Conservation (phyloP, 768 basidiomycete genomes). For the Russula dissimulans region DNA sequence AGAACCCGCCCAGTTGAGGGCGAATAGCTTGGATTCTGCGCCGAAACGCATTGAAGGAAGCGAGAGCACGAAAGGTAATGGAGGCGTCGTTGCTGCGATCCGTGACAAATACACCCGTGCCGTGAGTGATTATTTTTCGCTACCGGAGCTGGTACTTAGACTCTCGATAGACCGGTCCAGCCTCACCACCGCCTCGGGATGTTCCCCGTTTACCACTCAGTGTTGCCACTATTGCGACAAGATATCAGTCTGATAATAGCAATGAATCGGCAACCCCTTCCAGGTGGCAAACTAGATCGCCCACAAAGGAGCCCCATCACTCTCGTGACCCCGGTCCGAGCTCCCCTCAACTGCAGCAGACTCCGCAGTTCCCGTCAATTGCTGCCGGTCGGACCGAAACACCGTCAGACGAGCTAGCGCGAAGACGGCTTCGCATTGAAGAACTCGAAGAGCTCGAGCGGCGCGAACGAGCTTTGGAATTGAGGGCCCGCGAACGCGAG, state of each 20-base stretch:
- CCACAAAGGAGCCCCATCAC: constrained; percentile 2
- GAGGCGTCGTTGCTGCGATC: constrained; percentile 61
- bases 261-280: not conserved
- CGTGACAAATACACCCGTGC: constrained; percentile 49
- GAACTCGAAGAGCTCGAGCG: constrained; percentile 45
- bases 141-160: not conserved
- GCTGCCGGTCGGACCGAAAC: not conserved
- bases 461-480: constrained; percentile 47
- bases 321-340: constrained; percentile 12
- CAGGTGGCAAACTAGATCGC: constrained; percentile 1
- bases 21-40: constrained; percentile 9
- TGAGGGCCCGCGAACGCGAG: constrained; percentile 37
- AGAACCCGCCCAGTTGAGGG: constrained; percentile 22
- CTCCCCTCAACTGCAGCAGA: constrained; percentile 8
- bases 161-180: constrained; percentile 36
- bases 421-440: constrained; percentile 36
- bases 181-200: constrained; percentile 50
- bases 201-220: constrained; percentile 54
- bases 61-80: constrained; percentile 44
- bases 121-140: constrained; percentile 32
- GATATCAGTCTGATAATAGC: constrained; percentile 31
- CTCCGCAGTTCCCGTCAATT: constrained; percentile 6
- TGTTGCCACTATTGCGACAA: constrained; percentile 53
- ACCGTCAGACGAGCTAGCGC: constrained; percentile 27
- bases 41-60: constrained; percentile 34